Base-by-base conservation (phyloP, 495 filamentous ascomycete species). In the Apiosordaria backusii region DNA sequence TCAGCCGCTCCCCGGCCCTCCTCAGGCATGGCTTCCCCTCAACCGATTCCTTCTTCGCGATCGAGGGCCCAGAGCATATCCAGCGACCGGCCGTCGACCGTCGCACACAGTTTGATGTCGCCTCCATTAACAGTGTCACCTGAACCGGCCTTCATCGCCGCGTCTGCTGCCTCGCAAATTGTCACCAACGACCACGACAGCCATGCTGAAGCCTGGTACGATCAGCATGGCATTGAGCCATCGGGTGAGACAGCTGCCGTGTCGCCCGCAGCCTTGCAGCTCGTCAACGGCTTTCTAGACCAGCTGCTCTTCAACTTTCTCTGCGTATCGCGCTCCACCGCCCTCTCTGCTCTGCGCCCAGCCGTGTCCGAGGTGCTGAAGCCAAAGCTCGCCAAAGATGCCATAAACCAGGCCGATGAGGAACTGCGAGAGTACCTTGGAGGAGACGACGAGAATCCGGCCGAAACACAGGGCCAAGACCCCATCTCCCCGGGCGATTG, bases 211-310 rank as follows among this genome's bases (percentile, higher is more conserved):
- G 77, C 83, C 62, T 83, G 83, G 80, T 88, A 88, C 72, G 84
- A 88, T 68, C 84, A 89, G 62, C 83, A 85, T 67, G 84, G 83
- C 61, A 83, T 88, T 27, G 84, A 89, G 63, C 85, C 86, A 4
- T 84, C 85, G 16, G 83, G 83, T 61, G 86, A 87, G 64, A 84
- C 86, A 18, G 91, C 90, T n/a, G 76, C 89, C 61, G 91, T 97
- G 25, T 89, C 92, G 57, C 84, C 86, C 7, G 84, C 82, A 21
- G 92, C 95, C 2, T 81, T 99, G 59, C 83, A 84, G 35, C 84
- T 96, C 4, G 83, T 97, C 76, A 99, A 99, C 75, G 85, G 87
- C 62, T 98, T 99, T 77, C 86, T 99, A 60, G 96, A 99, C 73
- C 92, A 97, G 70, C 82, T 98, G 1, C 82, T 99, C 3, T 96